Evolutionary conservation across 176 grass and related monocot genomes (phyloP).

Genomic region (Metroxylon sagu): DNA sequence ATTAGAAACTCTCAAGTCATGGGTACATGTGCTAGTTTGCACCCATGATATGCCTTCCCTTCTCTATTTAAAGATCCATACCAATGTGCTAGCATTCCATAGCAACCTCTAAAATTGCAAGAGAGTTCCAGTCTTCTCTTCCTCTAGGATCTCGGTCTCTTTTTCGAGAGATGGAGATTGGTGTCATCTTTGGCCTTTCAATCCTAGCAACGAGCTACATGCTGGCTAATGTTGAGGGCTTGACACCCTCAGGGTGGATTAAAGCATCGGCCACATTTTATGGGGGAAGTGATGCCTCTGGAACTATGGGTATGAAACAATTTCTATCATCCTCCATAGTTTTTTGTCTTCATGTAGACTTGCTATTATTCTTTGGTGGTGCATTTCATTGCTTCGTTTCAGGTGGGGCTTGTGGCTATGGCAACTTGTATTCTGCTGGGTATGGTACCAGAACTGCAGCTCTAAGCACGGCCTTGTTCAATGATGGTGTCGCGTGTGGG

Average conservation of each 20-base stretch:
- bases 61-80: too few species aligned
- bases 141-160: too few species aligned
- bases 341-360: too few species aligned
- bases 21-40: too few species aligned
- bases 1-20: too few species aligned
- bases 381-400: background rate
- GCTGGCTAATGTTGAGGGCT: background rate
- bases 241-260: conserved; percentile 3
- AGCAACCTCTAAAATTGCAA: too few species aligned
- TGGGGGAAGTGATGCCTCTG: conserved; percentile 21
- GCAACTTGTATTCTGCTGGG: conserved; percentile 11
- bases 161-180: background rate
- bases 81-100: too few species aligned
- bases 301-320: conserved; percentile 15
- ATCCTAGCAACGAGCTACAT: background rate
- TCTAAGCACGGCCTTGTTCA: conserved; percentile 88
- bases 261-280: conserved; percentile 21
- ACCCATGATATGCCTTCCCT: too few species aligned
- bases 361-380: too few species aligned
- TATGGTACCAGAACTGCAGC: conserved; percentile 46
- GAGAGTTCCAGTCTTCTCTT: too few species aligned
- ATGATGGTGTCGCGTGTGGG: conserved; percentile 34
- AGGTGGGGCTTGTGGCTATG: conserved; percentile 22
- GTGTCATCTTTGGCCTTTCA: background rate
- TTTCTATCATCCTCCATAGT: too few species aligned